Evolutionary conservation across 1,284 basidiomycete genomes (phyloP).

Genomic region (Ustilago cynodontis): DNA sequence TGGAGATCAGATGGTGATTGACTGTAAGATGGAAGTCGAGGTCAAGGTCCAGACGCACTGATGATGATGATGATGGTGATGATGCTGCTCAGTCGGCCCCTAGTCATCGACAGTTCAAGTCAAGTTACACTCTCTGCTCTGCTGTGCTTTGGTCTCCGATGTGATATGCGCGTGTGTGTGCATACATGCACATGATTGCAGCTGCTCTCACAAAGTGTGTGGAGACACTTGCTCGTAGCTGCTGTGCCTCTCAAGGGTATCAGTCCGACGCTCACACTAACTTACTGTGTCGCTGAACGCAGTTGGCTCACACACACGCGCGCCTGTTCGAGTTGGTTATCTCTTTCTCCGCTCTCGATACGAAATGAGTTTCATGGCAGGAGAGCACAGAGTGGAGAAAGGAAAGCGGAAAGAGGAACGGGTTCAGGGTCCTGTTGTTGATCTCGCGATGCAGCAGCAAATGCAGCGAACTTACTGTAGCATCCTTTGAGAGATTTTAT

Average conservation of each 20-base stretch:
- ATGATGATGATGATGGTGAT: neutral
- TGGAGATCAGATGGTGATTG: neutral
- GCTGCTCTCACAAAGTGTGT: neutral
- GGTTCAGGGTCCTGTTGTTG: constrained; percentile 24
- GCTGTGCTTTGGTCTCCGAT: neutral
- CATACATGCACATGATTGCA: constrained; percentile 14
- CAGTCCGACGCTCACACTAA: no score
- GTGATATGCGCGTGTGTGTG: constrained; percentile 2
- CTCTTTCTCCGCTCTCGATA: neutral
- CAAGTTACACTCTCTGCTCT: neutral
- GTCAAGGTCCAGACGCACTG: constrained; percentile 8
- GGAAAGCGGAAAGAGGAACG: no score
- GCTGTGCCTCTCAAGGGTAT: neutral
- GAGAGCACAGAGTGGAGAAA: constrained; percentile 3
- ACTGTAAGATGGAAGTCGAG: neutral
- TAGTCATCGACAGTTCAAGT: no score
- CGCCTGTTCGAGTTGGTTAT: neutral
- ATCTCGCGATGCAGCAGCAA: constrained; percentile 14
- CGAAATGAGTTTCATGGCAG: constrained; percentile 2
- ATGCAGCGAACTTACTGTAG: neutral
- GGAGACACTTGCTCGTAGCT: neutral
- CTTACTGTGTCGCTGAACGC: no score
- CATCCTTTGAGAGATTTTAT: no score
- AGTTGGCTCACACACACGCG: no score
- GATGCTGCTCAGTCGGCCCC: constrained; percentile 6